Evolutionary conservation across 345 rosid genomes (phyloP), one percentile per base, ranked within the genome.

Genomic region (Excoecaria agallocha): DNA sequence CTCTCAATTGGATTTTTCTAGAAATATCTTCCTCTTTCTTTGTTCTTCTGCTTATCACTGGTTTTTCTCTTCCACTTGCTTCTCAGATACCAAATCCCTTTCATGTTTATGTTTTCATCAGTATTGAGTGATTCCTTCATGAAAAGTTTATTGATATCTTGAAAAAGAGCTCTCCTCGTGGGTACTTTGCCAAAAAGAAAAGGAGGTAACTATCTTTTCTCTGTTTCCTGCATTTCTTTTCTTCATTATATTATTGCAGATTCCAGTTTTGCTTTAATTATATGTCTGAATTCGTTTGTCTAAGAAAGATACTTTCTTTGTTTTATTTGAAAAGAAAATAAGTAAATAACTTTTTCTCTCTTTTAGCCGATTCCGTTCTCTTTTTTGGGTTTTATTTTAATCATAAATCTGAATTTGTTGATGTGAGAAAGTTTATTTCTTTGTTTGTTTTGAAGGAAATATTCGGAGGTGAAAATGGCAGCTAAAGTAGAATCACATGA

Each of bases 401-500:
- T 41, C 8, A 8, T 41, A 8, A n/a, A 8, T 41, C 45, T 41
- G 8, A 41, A 41, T 41, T 41, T 41, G 45, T 41, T 41, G 45
- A 41, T 4, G 48, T 43, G 6, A 43, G 48, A 43, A 43, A 43
- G 10, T 3, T 43, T 6, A 43, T 43, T 43, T 43, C 7, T 8
- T 61, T 60, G 35, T 17, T 37, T 19, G 22, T 68, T 49, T 68
- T 25, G 6, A 50, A 68, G 17, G 56, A 45, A 37, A 38, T 17
- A 38, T 37, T n/a, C 17, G 72, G 25, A 19, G 25, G 15, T 41
- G 30, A 38, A 0, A 5, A 72, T 72, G 69, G 76, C 69, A 12
- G 9, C 81, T 37, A 13, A 58, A 22, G 62, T 35, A 15, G 82
- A 85, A 56, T 54, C 76, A 12, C 80, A 89, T 25, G 88, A 86